phyloP scores from a whole-genome alignment of 305 asterid species.

The Lippia alba region DNA sequence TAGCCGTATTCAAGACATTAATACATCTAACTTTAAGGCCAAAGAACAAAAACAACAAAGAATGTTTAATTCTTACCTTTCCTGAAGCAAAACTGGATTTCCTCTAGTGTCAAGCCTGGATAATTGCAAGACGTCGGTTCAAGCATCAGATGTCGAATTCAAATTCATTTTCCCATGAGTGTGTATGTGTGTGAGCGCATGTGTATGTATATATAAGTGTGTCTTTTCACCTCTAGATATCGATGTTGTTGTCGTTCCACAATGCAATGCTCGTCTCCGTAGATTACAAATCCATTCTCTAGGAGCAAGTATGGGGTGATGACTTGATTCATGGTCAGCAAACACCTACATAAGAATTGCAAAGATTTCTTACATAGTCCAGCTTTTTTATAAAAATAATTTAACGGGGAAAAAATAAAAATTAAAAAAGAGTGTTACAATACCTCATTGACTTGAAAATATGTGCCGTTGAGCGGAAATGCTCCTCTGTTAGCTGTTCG shows the following conservation, averaged over 20 bases:
- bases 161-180: not conserved
- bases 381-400: no score
- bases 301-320: conserved; percentile 47
- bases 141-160: not conserved
- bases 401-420: not conserved
- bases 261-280: conserved; percentile 36
- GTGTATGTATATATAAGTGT: no score
- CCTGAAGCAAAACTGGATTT: conserved; percentile 38
- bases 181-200: no score
- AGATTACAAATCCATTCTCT: conserved; percentile 40
- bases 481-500: conserved; percentile 50
- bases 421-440: no score
- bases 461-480: conserved; percentile 62
- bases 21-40: not conserved
- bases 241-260: conserved; percentile 49
- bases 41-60: no score
- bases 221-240: conserved; percentile 50
- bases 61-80: conserved; percentile 35
- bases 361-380: no score
- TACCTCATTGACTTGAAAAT: conserved; percentile 59
- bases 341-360: conserved; percentile 43
- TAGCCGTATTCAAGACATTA: not conserved
- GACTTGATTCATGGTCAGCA: conserved; percentile 57
- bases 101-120: no score
- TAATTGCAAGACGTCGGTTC: not conserved